These are phyloP conservation scores for Globisporangium echinulatum DNA, from an alignment of 352 stramenopile genomes.

Conservation along the genomic window DNA sequence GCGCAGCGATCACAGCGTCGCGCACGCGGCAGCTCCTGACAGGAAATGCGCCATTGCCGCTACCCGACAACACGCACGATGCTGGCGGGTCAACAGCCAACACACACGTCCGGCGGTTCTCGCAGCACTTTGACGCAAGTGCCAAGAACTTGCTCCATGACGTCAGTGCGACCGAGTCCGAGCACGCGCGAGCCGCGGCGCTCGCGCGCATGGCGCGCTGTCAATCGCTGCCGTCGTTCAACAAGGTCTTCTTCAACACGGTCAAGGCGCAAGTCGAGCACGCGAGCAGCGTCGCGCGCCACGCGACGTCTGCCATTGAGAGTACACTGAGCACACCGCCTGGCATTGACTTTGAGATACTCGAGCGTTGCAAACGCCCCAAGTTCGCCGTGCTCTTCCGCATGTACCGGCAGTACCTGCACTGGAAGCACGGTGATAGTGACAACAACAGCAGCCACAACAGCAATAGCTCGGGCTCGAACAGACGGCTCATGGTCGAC, in stretches of 20 bases:
- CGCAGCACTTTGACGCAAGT: neutral
- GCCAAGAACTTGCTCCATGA: neutral
- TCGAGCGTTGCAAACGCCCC: constrained; percentile 40
- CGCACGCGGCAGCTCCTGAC: neutral
- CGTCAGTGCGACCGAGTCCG: neutral
- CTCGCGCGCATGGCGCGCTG: constrained; percentile 28
- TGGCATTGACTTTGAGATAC: constrained; percentile 52
- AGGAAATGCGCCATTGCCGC: neutral
- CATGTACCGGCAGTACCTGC: constrained; percentile 32
- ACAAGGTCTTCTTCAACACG: constrained; percentile 28
- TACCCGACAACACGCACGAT: too few relatives aligned
- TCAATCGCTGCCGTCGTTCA: constrained; percentile 43
- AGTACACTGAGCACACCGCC: constrained; percentile 14
- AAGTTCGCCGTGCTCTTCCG: constrained; percentile 37
- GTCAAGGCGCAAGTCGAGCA: constrained; percentile 21
- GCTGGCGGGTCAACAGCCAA: neutral
- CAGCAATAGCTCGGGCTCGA: neutral
- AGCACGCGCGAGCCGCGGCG: neutral
- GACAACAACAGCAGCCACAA: neutral
- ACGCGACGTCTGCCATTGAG: constrained; percentile 17
- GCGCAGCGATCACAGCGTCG: neutral
- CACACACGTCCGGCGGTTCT: neutral
- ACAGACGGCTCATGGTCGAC: neutral
- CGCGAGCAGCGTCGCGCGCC: neutral
- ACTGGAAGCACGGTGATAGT: constrained; percentile 18